A percentile compares a stretch with the other conserved stretches of the same genome.
Conservation (phyloP, 805 yeast genomes). For the Starmerella potacharoeniae region DNA sequence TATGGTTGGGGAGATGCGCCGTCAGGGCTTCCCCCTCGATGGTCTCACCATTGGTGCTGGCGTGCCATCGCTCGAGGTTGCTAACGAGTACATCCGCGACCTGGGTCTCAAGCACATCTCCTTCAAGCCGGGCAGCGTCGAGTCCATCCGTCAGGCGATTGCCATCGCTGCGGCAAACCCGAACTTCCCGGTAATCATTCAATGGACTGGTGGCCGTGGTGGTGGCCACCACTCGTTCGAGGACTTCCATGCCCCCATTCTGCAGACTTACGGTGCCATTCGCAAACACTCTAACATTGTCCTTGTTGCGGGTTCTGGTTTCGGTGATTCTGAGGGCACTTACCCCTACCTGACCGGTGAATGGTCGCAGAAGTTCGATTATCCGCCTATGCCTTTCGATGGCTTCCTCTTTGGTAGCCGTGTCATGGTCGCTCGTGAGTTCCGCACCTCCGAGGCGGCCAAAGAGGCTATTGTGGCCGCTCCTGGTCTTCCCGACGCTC, state of each 20-base stretch:
- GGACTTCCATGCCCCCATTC: conserved; percentile 95
- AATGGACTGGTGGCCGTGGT: conserved; percentile 99
- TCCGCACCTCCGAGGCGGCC: conserved; percentile 86
- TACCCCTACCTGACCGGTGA: conserved; percentile 96
- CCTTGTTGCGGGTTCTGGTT: conserved; percentile 95
- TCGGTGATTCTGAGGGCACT: conserved; percentile 93
- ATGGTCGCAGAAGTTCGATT: conserved; percentile 79
- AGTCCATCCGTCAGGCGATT: conserved; percentile 76
- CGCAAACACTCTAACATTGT: conserved; percentile 85
- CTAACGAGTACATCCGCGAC: conserved; percentile 86
- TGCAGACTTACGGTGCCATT: conserved; percentile 90
- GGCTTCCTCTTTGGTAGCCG: conserved; percentile 94
- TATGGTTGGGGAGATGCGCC: conserved; percentile 76
- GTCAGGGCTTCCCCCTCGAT: conserved; percentile 89
- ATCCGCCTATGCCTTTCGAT: conserved; percentile 98
- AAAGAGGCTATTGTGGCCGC: conserved; percentile 84
- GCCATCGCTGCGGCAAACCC: conserved; percentile 94
- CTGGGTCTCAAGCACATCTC: conserved; percentile 89
- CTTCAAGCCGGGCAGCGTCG: conserved; percentile 95
- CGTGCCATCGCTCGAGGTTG: conserved; percentile 96
- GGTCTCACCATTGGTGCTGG: conserved; percentile 98
- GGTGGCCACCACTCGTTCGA: conserved; percentile 99
- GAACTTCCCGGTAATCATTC: conserved; percentile 87
- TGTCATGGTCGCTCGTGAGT: conserved; percentile 95
- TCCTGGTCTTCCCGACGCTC: conserved; percentile 73